These are phyloP conservation scores for Hymenoscyphus scutula DNA, from an alignment of 2,329 filamentous ascomycete genomes.

Conservation along the genomic window DNA sequence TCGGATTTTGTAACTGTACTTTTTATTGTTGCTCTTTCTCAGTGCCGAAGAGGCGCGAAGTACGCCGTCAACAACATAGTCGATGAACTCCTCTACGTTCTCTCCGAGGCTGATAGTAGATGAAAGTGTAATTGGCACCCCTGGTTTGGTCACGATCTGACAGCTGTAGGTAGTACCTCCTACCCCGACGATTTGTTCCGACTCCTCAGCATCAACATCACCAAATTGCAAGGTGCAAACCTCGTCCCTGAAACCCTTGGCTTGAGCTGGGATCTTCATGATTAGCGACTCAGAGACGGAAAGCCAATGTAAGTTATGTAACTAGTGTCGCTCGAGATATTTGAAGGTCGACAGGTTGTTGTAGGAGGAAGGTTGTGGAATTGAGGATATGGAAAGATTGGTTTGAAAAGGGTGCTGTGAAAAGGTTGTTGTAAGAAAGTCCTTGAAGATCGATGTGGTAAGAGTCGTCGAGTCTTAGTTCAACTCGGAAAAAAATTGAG, in stretches of 20 bases:
- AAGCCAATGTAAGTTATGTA: neutral
- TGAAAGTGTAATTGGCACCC: constrained; percentile 18
- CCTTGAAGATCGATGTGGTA: too few relatives aligned
- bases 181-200: constrained; percentile 7
- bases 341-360: too few relatives aligned
- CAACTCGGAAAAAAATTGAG: neutral
- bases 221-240: neutral
- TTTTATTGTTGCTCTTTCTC: neutral
- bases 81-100: constrained; percentile 22
- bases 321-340: too few relatives aligned
- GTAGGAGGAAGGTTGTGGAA: too few relatives aligned
- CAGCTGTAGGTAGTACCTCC: constrained; percentile 15
- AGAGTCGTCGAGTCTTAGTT: neutral
- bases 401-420: neutral
- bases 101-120: constrained; percentile 11
- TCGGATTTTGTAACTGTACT: neutral
- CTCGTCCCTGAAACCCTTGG: neutral
- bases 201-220: constrained; percentile 9
- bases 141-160: constrained; percentile 21
- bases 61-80: constrained; percentile 32
- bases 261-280: neutral
- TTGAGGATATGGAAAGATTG: neutral
- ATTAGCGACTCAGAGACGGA: neutral
- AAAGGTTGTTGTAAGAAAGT: neutral
- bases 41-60: constrained; percentile 11